Base-by-base conservation (phyloP, 108 stramenopile species). In the Skeletonema tropicum region DNA sequence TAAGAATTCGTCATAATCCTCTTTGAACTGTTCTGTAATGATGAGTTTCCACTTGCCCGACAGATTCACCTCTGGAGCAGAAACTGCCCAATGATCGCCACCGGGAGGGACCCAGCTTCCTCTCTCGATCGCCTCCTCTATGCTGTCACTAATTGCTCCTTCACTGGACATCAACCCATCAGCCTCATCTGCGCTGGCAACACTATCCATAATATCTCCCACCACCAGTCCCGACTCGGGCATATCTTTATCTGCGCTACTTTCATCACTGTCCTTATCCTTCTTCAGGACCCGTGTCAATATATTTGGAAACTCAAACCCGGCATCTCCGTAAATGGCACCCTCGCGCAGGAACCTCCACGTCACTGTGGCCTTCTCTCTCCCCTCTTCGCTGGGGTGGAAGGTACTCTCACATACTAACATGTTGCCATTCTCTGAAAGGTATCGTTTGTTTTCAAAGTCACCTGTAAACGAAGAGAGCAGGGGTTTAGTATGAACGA, bases 41-140 rank as follows among this genome's bases (percentile, higher is more conserved):
- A 92, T 75, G 7, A 94, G 60, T 59, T 84, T 79, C 93, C 93
- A 94, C 19, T 88, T 82, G 15, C 93, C 93, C 3, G 88, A 82
- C 38, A 94, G 57, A 69, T 94, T 84, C 6, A 88, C 83, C 23
- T 64, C 79, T 14, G 82, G 80, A 21, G 85, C 65, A n/a, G 87
- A 59, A 9, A 87, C 72, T 36, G 85, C 89, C 89, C 88, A 90
- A 76, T 87, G 76, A 41, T 88, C 82, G 5, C 87, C 90, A 12
- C 21, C n/a, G 13, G 90, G 90, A 7, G 73, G 57, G 29, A 74
- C 73, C 80, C 80, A 81, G 57, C 68, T 57, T 60, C 60, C 77
- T 31, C 64, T 55, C 52, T 79, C 65, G 29, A 66, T 74, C 32
- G 17, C 46, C 25, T 48, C 63, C 32, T 74, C 72, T 9, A 76